Evolutionary conservation across 2,329 filamentous ascomycete genomes (phyloP).

Genomic region (Curvularia hawaiiensis): DNA sequence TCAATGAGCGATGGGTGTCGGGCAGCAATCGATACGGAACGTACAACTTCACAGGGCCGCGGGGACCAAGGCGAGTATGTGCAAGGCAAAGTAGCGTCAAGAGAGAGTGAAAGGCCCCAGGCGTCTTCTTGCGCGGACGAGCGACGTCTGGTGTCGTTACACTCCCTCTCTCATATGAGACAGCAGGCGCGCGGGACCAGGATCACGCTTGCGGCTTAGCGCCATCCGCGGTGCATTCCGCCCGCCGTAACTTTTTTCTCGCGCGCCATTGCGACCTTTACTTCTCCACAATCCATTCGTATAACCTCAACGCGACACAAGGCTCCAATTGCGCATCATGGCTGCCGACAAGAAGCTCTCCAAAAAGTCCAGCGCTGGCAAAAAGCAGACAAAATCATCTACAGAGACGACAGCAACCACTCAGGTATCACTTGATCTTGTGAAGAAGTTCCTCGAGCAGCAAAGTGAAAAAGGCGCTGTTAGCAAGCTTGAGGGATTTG

Average conservation of each 20-base stretch:
- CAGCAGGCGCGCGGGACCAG: constrained; percentile 21
- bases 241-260: constrained; percentile 31
- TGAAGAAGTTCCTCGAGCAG: constrained; percentile 42
- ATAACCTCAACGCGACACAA: background rate
- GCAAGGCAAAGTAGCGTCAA: constrained; percentile 8
- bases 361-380: constrained; percentile 18
- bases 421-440: constrained; percentile 35
- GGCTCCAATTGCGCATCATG: constrained; percentile 28
- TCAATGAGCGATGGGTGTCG: constrained; percentile 8
- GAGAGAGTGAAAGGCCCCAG: constrained; percentile 13
- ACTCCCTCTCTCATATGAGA: constrained; percentile 25
- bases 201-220: constrained; percentile 24
- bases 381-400: constrained; percentile 23
- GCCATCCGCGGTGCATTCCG: constrained; percentile 20
- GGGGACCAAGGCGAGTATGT: constrained; percentile 3
- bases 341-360: constrained; percentile 30
- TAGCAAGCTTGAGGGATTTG: constrained; percentile 31
- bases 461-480: constrained; percentile 43
- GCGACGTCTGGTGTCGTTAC: constrained; percentile 25
- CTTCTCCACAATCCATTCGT: constrained; percentile 6
- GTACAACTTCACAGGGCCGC: background rate
- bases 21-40: constrained; percentile 4
- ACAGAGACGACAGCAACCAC: constrained; percentile 11
- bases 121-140: constrained; percentile 23
- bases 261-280: constrained; percentile 7